Evolutionary conservation across 1,284 basidiomycete species (phyloP), one percentile per base, ranked within the genome.

Genomic region (Thecaphora thlaspeos): DNA sequence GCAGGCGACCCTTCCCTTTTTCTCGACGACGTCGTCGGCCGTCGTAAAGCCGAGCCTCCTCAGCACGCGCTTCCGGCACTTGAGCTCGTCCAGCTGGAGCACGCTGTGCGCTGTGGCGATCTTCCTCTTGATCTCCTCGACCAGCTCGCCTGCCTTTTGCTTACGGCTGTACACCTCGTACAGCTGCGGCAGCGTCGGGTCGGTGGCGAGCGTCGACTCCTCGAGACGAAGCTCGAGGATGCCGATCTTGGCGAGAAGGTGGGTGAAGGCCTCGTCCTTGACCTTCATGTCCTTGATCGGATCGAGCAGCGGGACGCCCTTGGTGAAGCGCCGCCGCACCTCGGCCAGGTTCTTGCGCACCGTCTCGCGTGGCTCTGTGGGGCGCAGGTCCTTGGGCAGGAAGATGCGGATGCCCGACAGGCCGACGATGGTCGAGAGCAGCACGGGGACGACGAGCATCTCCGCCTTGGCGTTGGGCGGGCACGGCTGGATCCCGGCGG

Each of bases 201-300:
- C n/a, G 88, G 89, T 0, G 88, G 89, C 1, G 32, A 74, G 47
- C 0, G 61, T 41, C 5, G 66, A 59, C 23, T 65, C 45, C 9
- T 43, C 50, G 15, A 75, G 55, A 41, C 61, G 65, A 39, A 49
- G 42, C 14, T 63, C 58, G 28, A 76, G 51, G 26, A 74, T 64
- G 43, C 59, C 68, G 47, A 74, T 68, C 57, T 76, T 76, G 34
- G 66, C 64, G 3, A 76, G 52, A 3, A 98, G 83, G 51, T 87
- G 86, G 72, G 86, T 86, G 81, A 98, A 98, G 60, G 88, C 89
- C 37, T 91, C 89, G 73, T 98, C 95, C 61, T 88, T 89, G 77
- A 99, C 96, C 24, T 88, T 88, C 92, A 98, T 94, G 78, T 97
- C 92, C 71, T 90, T 84, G 48, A 97, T 82, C 0, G 95, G 95